A percentile compares a stretch with the other conserved stretches of the same genome.
These are phyloP conservation scores for Globisporangium barbulae DNA, from an alignment of 352 stramenopile species.

Conservation along the genomic window DNA sequence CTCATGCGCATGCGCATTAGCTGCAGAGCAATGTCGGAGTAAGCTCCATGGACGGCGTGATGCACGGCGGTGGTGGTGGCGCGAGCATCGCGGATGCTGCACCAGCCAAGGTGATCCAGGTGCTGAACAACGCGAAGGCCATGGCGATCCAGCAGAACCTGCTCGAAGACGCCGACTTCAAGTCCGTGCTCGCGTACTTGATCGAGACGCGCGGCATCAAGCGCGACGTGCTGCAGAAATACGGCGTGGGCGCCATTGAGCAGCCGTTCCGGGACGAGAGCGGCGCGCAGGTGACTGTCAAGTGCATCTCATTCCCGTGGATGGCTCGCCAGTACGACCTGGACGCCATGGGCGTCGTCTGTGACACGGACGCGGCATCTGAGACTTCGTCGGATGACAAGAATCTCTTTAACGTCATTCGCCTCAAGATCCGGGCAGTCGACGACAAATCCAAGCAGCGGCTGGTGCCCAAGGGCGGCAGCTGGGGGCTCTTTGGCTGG, in stretches of 20 bases:
- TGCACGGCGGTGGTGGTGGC: slow-evolving; percentile 27
- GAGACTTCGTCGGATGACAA: slow-evolving; percentile 38
- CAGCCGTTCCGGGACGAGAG: slow-evolving; percentile 78
- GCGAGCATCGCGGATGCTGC: slow-evolving; percentile 14
- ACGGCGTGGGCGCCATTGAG: slow-evolving; percentile 86
- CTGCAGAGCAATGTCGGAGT: slow-evolving; percentile 56
- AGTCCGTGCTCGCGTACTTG: slow-evolving; percentile 65
- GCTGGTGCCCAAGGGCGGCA: slow-evolving; percentile 89
- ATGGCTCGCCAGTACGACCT: slow-evolving; percentile 87
- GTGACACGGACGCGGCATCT: slow-evolving; percentile 25
- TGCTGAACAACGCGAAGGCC: slow-evolving; percentile 79
- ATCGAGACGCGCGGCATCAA: slow-evolving; percentile 62
- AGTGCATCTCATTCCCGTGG: slow-evolving; percentile 96
- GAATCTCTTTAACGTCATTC: slow-evolving; percentile 76
- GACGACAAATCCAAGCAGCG: slow-evolving; percentile 87
- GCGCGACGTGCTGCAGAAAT: slow-evolving; percentile 80
- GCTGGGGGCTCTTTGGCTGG: slow-evolving; percentile 99
- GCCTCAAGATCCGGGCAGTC: slow-evolving; percentile 83
- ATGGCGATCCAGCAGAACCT: slow-evolving; percentile 85
- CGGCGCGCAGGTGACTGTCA: slow-evolving; percentile 44
- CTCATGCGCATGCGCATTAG: slow-evolving; percentile 11
- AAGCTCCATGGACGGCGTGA: slow-evolving; percentile 30
- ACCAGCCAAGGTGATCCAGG: slow-evolving; percentile 69
- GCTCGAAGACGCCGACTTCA: slow-evolving; percentile 59
- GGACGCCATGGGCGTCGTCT: slow-evolving; percentile 78